Evolutionary conservation across 2,329 filamentous ascomycete species (phyloP).

Genomic region (Pseudonectria foliicola): DNA sequence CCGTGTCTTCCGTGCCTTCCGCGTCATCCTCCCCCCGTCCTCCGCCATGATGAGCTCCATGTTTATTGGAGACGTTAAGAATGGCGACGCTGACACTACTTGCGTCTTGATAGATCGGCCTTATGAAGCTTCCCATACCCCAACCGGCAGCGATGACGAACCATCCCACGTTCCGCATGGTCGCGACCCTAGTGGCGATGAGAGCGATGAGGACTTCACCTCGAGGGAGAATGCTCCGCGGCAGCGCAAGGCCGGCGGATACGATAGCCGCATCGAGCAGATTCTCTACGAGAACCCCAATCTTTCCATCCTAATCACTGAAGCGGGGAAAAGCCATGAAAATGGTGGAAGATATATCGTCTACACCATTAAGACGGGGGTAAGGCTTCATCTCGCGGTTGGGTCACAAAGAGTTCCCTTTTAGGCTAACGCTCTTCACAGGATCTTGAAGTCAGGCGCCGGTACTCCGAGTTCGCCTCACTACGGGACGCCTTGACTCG

Average conservation of each 20-base stretch:
- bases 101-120: constrained; percentile 21
- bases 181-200: constrained; percentile 20
- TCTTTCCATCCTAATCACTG: constrained; percentile 82
- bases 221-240: constrained; percentile 39
- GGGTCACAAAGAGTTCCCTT: background rate
- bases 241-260: constrained; percentile 73
- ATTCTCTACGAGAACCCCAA: constrained; percentile 93
- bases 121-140: constrained; percentile 64
- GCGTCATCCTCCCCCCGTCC: background rate
- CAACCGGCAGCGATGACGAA: constrained; percentile 61
- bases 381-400: constrained; percentile 37
- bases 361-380: constrained; percentile 92
- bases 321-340: constrained; percentile 91
- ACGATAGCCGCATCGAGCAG: constrained; percentile 94
- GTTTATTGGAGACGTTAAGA: constrained; percentile 1
- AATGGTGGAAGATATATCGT: constrained; percentile 91
- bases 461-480: constrained; percentile 95
- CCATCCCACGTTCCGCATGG: constrained; percentile 36
- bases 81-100: constrained; percentile 5
- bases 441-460: constrained; percentile 90
- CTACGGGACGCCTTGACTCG: constrained; percentile 81
- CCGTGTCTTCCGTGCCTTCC: constrained; percentile 1
- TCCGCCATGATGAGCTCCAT: constrained; percentile 2
- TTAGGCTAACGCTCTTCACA: constrained; percentile 29
- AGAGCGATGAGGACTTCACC: constrained; percentile 42